These are phyloP conservation scores for Mucor racemosus DNA, from an alignment of 371 early-diverging fungal species.

Conservation along the genomic window DNA sequence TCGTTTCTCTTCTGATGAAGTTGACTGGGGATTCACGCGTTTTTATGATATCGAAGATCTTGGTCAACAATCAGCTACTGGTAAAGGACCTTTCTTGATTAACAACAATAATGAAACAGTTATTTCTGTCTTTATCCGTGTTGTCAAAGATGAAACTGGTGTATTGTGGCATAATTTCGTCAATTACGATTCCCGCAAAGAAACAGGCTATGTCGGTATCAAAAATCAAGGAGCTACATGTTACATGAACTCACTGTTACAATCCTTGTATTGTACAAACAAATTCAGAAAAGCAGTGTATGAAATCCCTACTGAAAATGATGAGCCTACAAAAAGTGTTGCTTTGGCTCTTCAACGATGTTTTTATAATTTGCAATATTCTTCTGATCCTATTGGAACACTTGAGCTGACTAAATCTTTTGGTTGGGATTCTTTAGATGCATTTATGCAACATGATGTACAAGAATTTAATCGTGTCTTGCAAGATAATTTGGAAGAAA, in stretches of 20 bases:
- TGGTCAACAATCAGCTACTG: conserved; percentile 31
- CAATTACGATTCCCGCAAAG: conserved; percentile 84
- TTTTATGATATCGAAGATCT: conserved; percentile 41
- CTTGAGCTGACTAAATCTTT: conserved; percentile 94
- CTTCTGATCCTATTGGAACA: conserved; percentile 64
- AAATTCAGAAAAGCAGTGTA: conserved; percentile 90
- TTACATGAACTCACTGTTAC: conserved; percentile 99
- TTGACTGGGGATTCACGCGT: conserved; percentile 94
- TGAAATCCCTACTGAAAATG: conserved; percentile 90
- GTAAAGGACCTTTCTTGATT: conserved; percentile 41
- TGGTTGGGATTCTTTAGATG: conserved; percentile 95
- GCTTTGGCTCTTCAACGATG: conserved; percentile 93
- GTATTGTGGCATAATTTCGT: conserved; percentile 87
- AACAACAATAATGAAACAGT: conserved; percentile 59
- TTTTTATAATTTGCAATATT: conserved; percentile 88
- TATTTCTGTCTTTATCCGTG: conserved; percentile 78
- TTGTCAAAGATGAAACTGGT: conserved; percentile 89
- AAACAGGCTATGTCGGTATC: conserved; percentile 95
- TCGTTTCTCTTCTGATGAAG: conserved; percentile 79
- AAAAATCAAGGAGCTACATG: conserved; percentile 99
- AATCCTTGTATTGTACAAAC: conserved; percentile 96
- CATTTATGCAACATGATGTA: conserved; percentile 98
- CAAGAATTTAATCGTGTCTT: conserved; percentile 96
- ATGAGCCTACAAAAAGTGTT: conserved; percentile 84
- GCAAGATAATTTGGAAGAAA: conserved; percentile 92